Conservation (phyloP, 345 rosid genomes). For the Eucalyptus victrix region DNA sequence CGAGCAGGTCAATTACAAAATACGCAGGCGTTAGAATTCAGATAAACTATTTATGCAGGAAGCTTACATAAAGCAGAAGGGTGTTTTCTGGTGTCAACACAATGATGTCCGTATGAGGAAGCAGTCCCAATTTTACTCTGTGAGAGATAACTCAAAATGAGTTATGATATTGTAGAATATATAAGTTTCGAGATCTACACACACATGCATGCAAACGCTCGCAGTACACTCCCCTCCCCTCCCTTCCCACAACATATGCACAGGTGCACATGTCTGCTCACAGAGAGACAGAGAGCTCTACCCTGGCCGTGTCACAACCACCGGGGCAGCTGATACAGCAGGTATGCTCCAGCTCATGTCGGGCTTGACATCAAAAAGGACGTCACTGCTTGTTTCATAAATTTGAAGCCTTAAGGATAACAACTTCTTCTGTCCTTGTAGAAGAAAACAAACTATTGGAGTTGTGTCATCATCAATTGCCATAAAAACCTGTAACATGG, state of each 20-base stretch:
- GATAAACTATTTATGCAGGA: background rate
- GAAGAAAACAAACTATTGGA: constrained; percentile 77
- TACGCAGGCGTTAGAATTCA: background rate
- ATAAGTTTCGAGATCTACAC: background rate
- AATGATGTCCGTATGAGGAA: constrained; percentile 61
- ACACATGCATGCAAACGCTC: background rate
- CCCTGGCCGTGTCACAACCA: constrained; percentile 77
- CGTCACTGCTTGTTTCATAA: constrained; percentile 66
- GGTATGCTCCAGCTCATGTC: constrained; percentile 88
- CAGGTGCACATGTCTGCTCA: background rate
- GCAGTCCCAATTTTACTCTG: constrained; percentile 61
- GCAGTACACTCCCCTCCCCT: background rate
- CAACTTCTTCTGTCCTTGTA: constrained; percentile 78
- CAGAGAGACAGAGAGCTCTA: constrained; percentile 2
- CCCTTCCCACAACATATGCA: background rate
- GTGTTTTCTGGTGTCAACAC: constrained; percentile 73
- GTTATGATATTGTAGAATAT: background rate
- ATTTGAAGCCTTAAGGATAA: constrained; percentile 77
- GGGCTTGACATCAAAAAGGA: constrained; percentile 64
- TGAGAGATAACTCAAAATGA: background rate
- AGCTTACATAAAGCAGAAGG: constrained; percentile 81
- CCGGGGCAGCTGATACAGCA: constrained; percentile 85
- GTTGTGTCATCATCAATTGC: constrained; percentile 74
- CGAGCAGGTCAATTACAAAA: background rate
- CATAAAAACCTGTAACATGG: constrained; percentile 60